Evolutionary conservation across 305 asterid genomes (phyloP).

Genomic region (Coffea humblotiana): DNA sequence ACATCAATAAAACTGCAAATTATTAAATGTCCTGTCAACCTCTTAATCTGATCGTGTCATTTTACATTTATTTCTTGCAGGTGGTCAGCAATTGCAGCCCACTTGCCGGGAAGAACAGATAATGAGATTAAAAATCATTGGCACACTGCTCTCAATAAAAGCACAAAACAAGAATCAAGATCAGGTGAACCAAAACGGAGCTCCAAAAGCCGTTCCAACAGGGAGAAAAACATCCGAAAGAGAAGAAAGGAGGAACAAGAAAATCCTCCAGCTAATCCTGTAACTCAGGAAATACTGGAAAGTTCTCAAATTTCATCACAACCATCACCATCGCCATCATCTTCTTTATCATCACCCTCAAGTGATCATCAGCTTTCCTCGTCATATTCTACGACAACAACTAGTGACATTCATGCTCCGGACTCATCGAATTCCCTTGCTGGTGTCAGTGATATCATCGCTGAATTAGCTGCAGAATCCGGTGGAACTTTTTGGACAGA

Average conservation of each 20-base stretch:
- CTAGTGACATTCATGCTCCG: not conserved
- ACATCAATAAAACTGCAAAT: not conserved
- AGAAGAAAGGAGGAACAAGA: constrained; percentile 8
- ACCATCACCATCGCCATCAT: not conserved
- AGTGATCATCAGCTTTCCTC: not conserved
- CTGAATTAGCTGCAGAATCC: constrained; percentile 1
- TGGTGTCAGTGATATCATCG: not conserved
- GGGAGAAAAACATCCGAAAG: not conserved
- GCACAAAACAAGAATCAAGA: not conserved
- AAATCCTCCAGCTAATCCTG: not conserved
- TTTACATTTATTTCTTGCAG: not conserved
- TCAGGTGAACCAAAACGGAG: constrained; percentile 7
- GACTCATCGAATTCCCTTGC: not conserved
- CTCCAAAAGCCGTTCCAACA: constrained; percentile 8
- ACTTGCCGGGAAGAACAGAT: constrained; percentile 35
- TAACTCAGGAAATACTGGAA: constrained; percentile 22
- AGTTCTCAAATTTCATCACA: constrained; percentile 24
- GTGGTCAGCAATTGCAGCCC: constrained; percentile 32
- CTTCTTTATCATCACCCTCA: not conserved
- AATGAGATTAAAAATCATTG: constrained; percentile 36
- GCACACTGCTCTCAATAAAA: constrained; percentile 24
- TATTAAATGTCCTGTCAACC: too few species aligned
- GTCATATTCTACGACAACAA: not conserved
- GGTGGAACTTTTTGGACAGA: constrained; percentile 28
- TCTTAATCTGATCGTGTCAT: not conserved